Percentiles rank a stretch among this genome's conserved stretches.
These are phyloP conservation scores for Phytopythium vexans DNA, from an alignment of 352 stramenopile species.

Conservation along the genomic window DNA sequence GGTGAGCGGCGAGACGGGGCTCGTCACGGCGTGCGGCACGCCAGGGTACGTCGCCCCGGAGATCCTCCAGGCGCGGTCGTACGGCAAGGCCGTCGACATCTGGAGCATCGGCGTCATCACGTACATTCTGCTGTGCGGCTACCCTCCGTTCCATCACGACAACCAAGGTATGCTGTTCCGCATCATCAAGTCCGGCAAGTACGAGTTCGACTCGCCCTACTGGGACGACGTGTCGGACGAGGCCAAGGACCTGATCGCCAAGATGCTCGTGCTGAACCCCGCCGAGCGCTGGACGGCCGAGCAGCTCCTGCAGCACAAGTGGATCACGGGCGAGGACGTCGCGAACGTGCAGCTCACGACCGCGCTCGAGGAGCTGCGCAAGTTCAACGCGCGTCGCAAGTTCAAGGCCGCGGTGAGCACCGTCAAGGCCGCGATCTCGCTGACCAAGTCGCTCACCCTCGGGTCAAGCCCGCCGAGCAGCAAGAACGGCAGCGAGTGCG, in stretches of 20 bases:
- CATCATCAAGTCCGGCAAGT: slow-evolving; percentile 65
- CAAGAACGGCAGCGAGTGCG: slow-evolving; percentile 18
- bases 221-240: slow-evolving; percentile 74
- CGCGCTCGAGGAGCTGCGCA: slow-evolving; percentile 87
- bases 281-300: slow-evolving; percentile 67
- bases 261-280: slow-evolving; percentile 88
- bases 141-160: slow-evolving; percentile 88
- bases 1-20: slow-evolving; percentile 35
- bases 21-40: slow-evolving; percentile 71
- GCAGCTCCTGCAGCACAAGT: slow-evolving; percentile 82
- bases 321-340: slow-evolving; percentile 77
- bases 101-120: slow-evolving; percentile 91
- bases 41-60: slow-evolving; percentile 76
- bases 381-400: slow-evolving; percentile 93
- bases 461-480: slow-evolving; percentile 22
- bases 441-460: slow-evolving; percentile 63
- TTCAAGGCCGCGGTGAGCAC: slow-evolving; percentile 93
- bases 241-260: slow-evolving; percentile 88
- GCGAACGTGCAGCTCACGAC: slow-evolving; percentile 78
- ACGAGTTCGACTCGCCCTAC: slow-evolving; percentile 79
- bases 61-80: slow-evolving; percentile 69
- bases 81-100: slow-evolving; percentile 81
- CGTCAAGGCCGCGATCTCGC: slow-evolving; percentile 77
- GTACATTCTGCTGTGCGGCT: slow-evolving; percentile 83
- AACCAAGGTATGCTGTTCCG: slow-evolving; percentile 88